Conservation (phyloP, 192 early-diverging fungal genomes). For the Entrophospora sp. region DNA sequence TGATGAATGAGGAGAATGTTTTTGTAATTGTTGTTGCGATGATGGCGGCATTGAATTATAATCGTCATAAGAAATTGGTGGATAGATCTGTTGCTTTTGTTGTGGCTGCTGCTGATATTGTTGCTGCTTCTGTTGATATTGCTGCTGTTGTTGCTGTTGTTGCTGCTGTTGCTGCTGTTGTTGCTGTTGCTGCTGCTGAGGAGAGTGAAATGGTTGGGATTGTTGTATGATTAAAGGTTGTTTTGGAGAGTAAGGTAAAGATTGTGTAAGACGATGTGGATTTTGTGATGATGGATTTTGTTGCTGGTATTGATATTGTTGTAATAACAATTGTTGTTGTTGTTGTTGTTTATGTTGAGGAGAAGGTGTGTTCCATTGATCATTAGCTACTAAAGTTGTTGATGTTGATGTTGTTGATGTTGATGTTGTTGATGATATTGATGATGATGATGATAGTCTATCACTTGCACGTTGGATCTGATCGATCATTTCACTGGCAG, state of each 20-base stretch:
- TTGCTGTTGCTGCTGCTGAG: too few species aligned
- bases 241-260: too few species aligned
- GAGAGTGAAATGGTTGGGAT: too few species aligned
- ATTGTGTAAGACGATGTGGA: too few species aligned
- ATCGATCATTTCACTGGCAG: constrained; percentile 78
- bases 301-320: background rate
- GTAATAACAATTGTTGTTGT: constrained; percentile 18
- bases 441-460: constrained; percentile 25
- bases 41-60: constrained; percentile 19
- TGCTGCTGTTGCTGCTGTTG: too few species aligned
- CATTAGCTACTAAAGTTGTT: constrained; percentile 15
- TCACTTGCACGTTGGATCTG: constrained; percentile 65
- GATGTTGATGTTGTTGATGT: constrained; percentile 31
- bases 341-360: constrained; percentile 24
- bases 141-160: too few species aligned
- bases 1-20: constrained; percentile 25
- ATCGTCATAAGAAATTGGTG: too few species aligned
- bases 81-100: too few species aligned
- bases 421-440: too few species aligned
- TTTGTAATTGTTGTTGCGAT: constrained; percentile 17
- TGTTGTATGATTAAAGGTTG: too few species aligned
- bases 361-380: constrained; percentile 10
- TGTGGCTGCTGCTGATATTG: too few species aligned
- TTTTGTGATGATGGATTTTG: background rate
- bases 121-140: too few species aligned